phyloP scores from a whole-genome alignment of 1,284 basidiomycete genomes.

The Anthracocystis setariae region DNA sequence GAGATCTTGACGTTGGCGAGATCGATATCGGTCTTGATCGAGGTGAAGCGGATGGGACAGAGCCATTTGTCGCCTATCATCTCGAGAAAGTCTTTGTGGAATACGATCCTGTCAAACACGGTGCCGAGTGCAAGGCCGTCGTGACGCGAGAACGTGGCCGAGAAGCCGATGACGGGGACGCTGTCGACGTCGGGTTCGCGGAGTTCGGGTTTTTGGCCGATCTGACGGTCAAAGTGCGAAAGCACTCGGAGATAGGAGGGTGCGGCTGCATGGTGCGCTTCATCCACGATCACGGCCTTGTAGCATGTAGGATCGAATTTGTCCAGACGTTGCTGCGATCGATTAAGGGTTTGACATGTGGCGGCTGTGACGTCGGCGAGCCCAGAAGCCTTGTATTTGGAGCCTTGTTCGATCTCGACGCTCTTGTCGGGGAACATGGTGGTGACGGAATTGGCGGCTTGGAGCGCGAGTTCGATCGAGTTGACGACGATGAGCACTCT shows the following conservation, averaged over 20 bases:
- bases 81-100: constrained; percentile 86
- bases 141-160: constrained; percentile 91
- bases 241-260: constrained; percentile 84
- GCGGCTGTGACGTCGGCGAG: constrained; percentile 87
- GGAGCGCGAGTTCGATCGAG: constrained; percentile 85
- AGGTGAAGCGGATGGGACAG: constrained; percentile 64
- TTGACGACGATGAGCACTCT: constrained; percentile 85
- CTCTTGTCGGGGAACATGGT: constrained; percentile 77
- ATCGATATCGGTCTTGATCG: constrained; percentile 59
- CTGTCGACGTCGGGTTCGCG: background rate
- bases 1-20: constrained; percentile 49
- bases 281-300: constrained; percentile 80
- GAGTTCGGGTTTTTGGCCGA: constrained; percentile 34
- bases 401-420: constrained; percentile 92
- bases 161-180: constrained; percentile 90
- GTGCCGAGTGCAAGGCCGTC: constrained; percentile 88
- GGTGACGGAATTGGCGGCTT: constrained; percentile 81
- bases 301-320: constrained; percentile 81
- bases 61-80: constrained; percentile 93
- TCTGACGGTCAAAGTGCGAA: constrained; percentile 75
- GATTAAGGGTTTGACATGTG: constrained; percentile 87
- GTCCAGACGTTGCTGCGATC: constrained; percentile 73
- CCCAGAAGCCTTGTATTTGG: constrained; percentile 79
- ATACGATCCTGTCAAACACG: constrained; percentile 91
- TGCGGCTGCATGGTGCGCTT: constrained; percentile 91